Percentiles rank a stretch among this genome's conserved stretches.
Evolutionary conservation across 2,329 filamentous ascomycete genomes (phyloP).

Genomic region (Pseudogymnoascus sp.): DNA sequence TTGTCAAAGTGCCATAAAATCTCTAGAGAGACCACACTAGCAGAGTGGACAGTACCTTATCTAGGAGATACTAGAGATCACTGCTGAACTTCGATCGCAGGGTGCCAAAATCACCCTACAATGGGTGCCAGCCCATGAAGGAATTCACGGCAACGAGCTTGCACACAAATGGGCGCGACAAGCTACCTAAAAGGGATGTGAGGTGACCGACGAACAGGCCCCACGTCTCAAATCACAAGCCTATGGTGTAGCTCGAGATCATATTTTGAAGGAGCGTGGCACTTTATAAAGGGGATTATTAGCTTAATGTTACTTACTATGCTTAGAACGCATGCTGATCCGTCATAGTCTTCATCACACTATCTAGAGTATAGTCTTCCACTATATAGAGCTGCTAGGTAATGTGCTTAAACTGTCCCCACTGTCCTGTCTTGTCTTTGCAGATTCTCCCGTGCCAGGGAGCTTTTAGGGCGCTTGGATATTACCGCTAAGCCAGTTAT

Average conservation of each 20-base stretch:
- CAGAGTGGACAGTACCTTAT: slow-evolving; percentile 5
- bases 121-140: background rate
- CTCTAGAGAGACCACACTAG: background rate
- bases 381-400: background rate
- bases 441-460: background rate
- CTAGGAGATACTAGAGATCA: slow-evolving; percentile 1
- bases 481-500: background rate
- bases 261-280: too few relatives aligned
- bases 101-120: background rate
- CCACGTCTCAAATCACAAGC: slow-evolving; percentile 1
- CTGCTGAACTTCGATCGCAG: background rate
- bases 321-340: background rate
- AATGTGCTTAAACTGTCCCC: background rate
- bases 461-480: background rate
- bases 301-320: background rate
- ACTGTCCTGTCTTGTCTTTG: background rate
- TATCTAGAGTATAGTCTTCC: background rate
- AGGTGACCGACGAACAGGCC: background rate
- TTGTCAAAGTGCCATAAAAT: too few relatives aligned
- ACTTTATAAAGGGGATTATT: background rate
- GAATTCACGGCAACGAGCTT: background rate
- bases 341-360: background rate
- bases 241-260: too few relatives aligned
- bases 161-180: slow-evolving; percentile 1
- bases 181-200: slow-evolving; percentile 13